phyloP scores from a whole-genome alignment of 2,329 filamentous ascomycete species.

The Penicillium verrucosum region DNA sequence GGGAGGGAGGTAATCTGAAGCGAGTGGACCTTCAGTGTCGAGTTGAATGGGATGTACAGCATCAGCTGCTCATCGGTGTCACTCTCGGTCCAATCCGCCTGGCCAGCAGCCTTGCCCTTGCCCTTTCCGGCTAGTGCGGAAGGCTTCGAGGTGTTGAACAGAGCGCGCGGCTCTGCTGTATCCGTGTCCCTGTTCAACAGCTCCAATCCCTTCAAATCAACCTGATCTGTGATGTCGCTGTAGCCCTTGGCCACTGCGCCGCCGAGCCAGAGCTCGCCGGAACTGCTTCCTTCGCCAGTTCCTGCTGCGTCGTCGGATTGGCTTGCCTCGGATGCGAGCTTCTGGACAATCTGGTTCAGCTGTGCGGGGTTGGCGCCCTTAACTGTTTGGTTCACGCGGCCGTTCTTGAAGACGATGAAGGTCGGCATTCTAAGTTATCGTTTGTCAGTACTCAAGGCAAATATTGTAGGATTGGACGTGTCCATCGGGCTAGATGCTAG shows the following conservation, averaged over 20 bases:
- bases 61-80: conserved; percentile 96
- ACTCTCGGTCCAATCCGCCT: conserved; percentile 87
- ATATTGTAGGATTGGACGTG: neutral
- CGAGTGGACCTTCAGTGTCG: conserved; percentile 84
- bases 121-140: conserved; percentile 51
- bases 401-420: conserved; percentile 83
- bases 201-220: conserved; percentile 77
- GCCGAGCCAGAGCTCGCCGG: conserved; percentile 64
- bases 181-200: conserved; percentile 82
- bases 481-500: neutral
- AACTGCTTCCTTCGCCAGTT: conserved; percentile 41
- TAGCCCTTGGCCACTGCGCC: conserved; percentile 76
- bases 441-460: neutral
- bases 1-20: conserved; percentile 80
- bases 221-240: conserved; percentile 73
- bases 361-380: conserved; percentile 70
- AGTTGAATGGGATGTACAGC: conserved; percentile 86
- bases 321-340: conserved; percentile 63
- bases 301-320: conserved; percentile 42
- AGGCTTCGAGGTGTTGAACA: conserved; percentile 71
- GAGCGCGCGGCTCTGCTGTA: conserved; percentile 66
- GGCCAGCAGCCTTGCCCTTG: conserved; percentile 51
- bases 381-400: conserved; percentile 64
- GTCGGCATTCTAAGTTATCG: conserved; percentile 64
- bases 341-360: conserved; percentile 68